phyloP scores from a whole-genome alignment of 148 eudicot species.

The Rhododendron vialii region DNA sequence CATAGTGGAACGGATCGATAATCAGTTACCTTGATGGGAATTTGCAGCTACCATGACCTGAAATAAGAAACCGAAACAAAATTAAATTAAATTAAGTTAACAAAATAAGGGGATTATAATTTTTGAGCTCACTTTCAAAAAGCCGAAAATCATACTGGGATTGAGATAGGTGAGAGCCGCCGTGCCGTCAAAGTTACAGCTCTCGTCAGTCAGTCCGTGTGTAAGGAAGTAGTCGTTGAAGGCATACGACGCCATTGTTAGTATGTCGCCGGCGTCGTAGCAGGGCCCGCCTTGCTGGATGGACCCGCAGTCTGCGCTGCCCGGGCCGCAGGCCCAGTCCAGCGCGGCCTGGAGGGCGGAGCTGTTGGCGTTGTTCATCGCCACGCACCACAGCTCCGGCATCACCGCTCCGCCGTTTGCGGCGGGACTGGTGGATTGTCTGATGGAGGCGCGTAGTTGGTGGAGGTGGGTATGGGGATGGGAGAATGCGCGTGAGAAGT shows the following conservation, averaged over 20 bases:
- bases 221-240: constrained; percentile 70
- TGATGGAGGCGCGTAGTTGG: background rate
- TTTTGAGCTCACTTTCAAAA: background rate
- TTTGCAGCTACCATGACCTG: constrained; percentile 73
- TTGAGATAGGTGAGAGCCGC: constrained; percentile 76
- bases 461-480: background rate
- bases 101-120: background rate
- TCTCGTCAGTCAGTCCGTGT: constrained; percentile 57
- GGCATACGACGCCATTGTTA: constrained; percentile 71
- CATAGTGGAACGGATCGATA: background rate
- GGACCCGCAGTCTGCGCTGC: constrained; percentile 64
- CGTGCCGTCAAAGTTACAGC: constrained; percentile 55
- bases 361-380: constrained; percentile 86
- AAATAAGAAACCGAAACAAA: constrained; percentile 7
- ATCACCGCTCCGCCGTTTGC: constrained; percentile 20
- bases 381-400: constrained; percentile 84
- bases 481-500: background rate
- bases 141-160: constrained; percentile 45
- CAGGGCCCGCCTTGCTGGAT: constrained; percentile 85
- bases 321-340: constrained; percentile 82
- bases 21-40: constrained; percentile 57
- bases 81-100: background rate
- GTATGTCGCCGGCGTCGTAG: constrained; percentile 56
- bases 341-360: constrained; percentile 58
- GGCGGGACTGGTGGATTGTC: constrained; percentile 9